These are phyloP conservation scores for Wickerhamomyces strasburgensis DNA, from an alignment of 805 yeast genomes.

Conservation along the genomic window DNA sequence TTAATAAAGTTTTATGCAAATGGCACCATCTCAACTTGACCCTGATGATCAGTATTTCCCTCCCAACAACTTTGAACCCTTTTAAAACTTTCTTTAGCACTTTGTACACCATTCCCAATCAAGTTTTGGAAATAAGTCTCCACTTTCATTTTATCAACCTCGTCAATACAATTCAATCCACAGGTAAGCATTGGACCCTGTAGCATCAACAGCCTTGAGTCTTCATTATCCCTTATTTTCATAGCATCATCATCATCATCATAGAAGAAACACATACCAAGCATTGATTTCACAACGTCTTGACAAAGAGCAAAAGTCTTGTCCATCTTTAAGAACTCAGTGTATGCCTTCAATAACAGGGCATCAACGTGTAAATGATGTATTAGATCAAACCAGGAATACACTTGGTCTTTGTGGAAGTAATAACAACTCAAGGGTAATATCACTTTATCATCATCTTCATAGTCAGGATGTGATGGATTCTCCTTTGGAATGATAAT, in stretches of 20 bases:
- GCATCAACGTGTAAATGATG: conserved; percentile 32
- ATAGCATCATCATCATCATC: conserved; percentile 1
- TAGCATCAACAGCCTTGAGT: conserved; percentile 20
- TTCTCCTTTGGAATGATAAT: conserved; percentile 12
- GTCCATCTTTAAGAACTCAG: conserved; percentile 30
- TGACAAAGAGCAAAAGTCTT: conserved; percentile 18
- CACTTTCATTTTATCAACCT: conserved; percentile 9
- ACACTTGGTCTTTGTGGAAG: conserved; percentile 14
- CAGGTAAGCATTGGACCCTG: conserved; percentile 21
- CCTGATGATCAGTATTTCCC: conserved; percentile 13
- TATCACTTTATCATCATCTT: conserved; percentile 1
- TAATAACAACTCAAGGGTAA: conserved; percentile 22
- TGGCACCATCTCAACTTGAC: conserved; percentile 15
- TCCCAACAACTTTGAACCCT: conserved; percentile 18
- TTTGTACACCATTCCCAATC: conserved; percentile 16
- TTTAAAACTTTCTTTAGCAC: conserved; percentile 17
- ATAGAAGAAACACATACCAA: conserved; percentile 17
- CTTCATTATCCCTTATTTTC: conserved; percentile 8
- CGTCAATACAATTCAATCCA: conserved; percentile 17
- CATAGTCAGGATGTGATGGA: conserved; percentile 20
- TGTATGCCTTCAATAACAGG: conserved; percentile 30
- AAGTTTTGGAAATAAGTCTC: conserved; percentile 14
- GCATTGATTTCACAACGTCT: conserved; percentile 15
- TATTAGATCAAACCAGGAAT: conserved; percentile 26
- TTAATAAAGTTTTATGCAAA: conserved; percentile 18